phyloP scores from a whole-genome alignment of 768 basidiomycete species.

The Mrakia hoshinonis region DNA sequence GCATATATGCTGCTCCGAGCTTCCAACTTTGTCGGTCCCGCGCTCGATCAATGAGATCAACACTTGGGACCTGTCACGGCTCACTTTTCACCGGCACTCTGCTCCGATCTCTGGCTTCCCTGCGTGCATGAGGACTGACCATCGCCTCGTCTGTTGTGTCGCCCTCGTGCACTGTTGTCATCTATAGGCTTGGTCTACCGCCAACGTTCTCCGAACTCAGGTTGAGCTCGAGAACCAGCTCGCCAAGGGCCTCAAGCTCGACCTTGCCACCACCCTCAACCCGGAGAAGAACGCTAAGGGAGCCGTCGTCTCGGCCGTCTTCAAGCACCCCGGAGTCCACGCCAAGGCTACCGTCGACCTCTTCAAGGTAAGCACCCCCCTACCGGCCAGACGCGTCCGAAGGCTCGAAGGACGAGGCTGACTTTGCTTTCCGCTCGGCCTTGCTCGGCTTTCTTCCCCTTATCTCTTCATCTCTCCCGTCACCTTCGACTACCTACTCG shows the following conservation, averaged over 20 bases:
- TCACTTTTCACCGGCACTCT: too few relatives aligned
- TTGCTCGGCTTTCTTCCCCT: conserved; percentile 18
- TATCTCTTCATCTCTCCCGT: background rate
- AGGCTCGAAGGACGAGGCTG: background rate
- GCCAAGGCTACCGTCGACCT: conserved; percentile 80
- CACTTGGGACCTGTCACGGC: too few relatives aligned
- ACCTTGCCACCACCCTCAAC: conserved; percentile 68
- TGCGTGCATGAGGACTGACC: background rate
- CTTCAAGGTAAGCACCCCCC: conserved; percentile 62
- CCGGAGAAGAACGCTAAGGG: conserved; percentile 80
- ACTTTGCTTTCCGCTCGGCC: conserved; percentile 4
- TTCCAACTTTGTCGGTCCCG: too few relatives aligned
- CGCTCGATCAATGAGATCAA: too few relatives aligned
- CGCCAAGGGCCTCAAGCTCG: conserved; percentile 94
- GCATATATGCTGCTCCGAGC: too few relatives aligned
- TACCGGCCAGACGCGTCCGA: background rate
- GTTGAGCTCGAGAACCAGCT: conserved; percentile 95
- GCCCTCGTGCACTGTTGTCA: background rate
- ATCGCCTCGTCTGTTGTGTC: background rate
- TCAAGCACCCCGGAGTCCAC: conserved; percentile 95
- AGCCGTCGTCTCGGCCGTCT: conserved; percentile 70
- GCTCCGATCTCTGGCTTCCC: background rate
- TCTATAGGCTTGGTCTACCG: conserved; percentile 78
- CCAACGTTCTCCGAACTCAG: conserved; percentile 81
- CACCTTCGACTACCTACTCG: too few relatives aligned